Base-by-base conservation (phyloP, 805 yeast species). In the Torulaspora gathmanii region DNA sequence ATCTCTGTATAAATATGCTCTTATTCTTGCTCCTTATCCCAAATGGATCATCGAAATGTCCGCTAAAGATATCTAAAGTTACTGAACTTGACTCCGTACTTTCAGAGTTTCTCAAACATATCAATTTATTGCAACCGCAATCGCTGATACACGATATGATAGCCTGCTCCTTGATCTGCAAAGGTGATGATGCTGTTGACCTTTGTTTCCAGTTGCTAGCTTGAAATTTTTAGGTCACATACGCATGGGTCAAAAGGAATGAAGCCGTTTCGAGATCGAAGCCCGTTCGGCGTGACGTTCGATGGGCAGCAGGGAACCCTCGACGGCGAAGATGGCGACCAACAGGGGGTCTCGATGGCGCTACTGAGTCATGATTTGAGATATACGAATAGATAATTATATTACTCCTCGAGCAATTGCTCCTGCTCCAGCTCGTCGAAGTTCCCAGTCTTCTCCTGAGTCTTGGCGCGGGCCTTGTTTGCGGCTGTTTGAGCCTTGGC, bases 401-500 rank as follows among this genome's bases (percentile, higher is more conserved):
- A 20, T 34, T 29, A 48, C 39, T 48, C 51, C 35, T 48, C 51
- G 23, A 48, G 39, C 25, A 48, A 25, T 29, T 48, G 51, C 42
- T 48, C 49, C 27, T 48, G 51, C 26, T 44, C 41, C 20, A 26
- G 27, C 8, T 31, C 27, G 46, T 48, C 51, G 20, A 33, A 37
- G 13, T 40, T 34, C 20, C 33, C 37, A 35, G 37, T n/a, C 36
- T 48, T 46, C 19, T 43, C 37, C 33, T 46, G 47, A 20, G 48
- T 42, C 46, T 44, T 48, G 36, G 47, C 38, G 25, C 51, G 48
- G 11, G 45, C 52, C 19, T 37, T 37, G 29, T 34, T 36, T 3
- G 63, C 61, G 20, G 52, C 42, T 17, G 51, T 51, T 15, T 64
- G 46, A 11, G 43, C 52, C 37, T 44, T 33, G 20, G 27, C 37